Base-by-base conservation (phyloP, 2,329 filamentous ascomycete genomes). In the Fusarium scirpi region DNA sequence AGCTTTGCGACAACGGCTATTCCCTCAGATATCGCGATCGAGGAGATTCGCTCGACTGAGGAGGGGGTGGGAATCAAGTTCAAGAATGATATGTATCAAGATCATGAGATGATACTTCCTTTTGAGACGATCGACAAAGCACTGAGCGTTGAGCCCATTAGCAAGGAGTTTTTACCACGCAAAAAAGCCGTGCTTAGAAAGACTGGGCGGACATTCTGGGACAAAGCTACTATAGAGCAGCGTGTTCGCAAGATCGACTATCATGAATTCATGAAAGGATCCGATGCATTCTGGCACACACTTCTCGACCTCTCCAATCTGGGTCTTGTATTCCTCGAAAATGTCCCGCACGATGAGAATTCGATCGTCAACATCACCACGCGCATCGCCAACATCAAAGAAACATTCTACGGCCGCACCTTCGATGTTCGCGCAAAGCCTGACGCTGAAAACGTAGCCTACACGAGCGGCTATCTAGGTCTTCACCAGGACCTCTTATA, bases 401-500 rank as follows among this genome's bases (percentile, higher is more conserved):
- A 94, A 74, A 96, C 94, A 10, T 96, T 98, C 77, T 98, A 98
- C 79, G 96, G 96, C 44, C 85, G 86, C 72, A 97, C 94, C 0
- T 98, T 94, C 90, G 92, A 98, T 79, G 95, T 98, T 15, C 88
- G 90, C 57, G 93, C 91, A 6, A 91, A 97, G 56, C 74, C 92
- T 3, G 80, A 93, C 58, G 93, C 94, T 25, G 94, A 95, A 77
- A 98, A 98, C 78, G 92, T 98, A 6, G 95, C 96, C 12, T 94
- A 98, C 81, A 98, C 95, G 2, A 91, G 87, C 76, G 86, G 91
- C 51, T 91, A 90, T 76, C 89, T 98, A 2, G 93, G 92, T 18
- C 90, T 98, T 49, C 96, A 99, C 82, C 96, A 97, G 88, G 96
- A 98, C 78, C 86, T 98, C 43, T 85, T 98, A 58, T 98, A 98